These are phyloP conservation scores for Euphorbia schlechtendalii DNA, from an alignment of 441 rosid genomes.

Conservation along the genomic window DNA sequence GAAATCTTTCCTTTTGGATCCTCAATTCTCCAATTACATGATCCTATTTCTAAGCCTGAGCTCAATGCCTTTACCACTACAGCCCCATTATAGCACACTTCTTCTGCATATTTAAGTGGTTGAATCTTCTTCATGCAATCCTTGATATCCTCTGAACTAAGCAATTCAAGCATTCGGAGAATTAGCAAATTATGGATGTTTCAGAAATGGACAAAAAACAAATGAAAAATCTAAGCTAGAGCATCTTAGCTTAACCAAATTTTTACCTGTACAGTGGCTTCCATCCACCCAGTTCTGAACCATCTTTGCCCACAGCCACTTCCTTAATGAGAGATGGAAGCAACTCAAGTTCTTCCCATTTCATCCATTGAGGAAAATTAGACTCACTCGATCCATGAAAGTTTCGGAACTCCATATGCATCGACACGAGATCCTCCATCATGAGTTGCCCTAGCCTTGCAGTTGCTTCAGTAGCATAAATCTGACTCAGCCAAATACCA, in stretches of 20 bases:
- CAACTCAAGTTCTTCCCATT: conserved; percentile 50
- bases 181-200: not conserved
- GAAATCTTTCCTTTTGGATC: conserved; percentile 48
- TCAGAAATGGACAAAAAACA: not conserved
- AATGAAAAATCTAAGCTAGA: not conserved
- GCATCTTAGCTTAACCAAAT: not conserved
- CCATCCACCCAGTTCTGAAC: conserved; percentile 71
- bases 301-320: conserved; percentile 50
- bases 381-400: conserved; percentile 49
- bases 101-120: conserved; percentile 62
- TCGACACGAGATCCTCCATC: conserved; percentile 82
- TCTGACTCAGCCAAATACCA: conserved; percentile 35
- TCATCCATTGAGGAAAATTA: conserved; percentile 61
- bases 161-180: conserved; percentile 10
- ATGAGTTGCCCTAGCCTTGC: conserved; percentile 64
- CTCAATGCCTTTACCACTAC: conserved; percentile 59
- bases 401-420: conserved; percentile 58
- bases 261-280: conserved; percentile 70
- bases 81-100: conserved; percentile 65
- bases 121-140: conserved; percentile 59
- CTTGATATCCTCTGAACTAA: conserved; percentile 57
- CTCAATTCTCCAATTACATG: conserved; percentile 69
- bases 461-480: conserved; percentile 72
- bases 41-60: conserved; percentile 82
- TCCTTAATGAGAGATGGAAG: conserved; percentile 50